Base-by-base conservation (phyloP, 352 stramenopile genomes). In the Phytophthora cactorum region DNA sequence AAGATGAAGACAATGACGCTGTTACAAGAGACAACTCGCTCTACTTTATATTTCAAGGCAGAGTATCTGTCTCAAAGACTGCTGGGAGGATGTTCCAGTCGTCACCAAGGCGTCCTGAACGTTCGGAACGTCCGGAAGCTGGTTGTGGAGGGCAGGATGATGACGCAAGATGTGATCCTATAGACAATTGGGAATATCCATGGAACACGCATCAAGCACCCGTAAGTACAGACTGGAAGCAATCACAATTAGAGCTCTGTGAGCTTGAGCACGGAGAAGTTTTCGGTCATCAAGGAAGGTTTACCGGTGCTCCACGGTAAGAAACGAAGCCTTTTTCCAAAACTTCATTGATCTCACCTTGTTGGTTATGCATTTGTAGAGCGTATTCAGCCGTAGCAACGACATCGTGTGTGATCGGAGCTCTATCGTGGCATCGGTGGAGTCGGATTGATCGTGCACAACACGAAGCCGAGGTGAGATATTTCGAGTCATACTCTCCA, bases 401-500 rank as follows among this genome's bases (percentile, higher is more conserved):
- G 28, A 70, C 68, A 52, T 65, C 17, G 2, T 75, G 66, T 38
- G 61, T 58, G 9, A 62, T 78, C 32, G 68, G 68, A 17, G 66
- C 73, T 17, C 32, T 86, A 4, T 75, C 78, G 8, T 84, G 78
- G 78, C 17, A 54, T 2, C 28, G 78, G 6, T 74, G 79, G 61
- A 39, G 38, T 15, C 54, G 49, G 11, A 68, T 81, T 31, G 73
- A 84, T 8, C 41, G 50, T 17, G 51, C 61, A 17, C 78, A 86
- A 56, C 66, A 63, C 22, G 41, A 52, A 62, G 65, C 57, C 4
- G 66, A 82, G 72, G 77, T 80, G 28, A 49, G 46, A 15, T 25
- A 22, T 44, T 6, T 54, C 1, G 11, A 22, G 22, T 27, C 14
- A 31, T 3, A 34, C 2, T 27, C 14, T n/a, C 3, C 41, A 15